A percentile compares a stretch with the other conserved stretches of the same genome.
Conservation (phyloP, 2,329 filamentous ascomycete genomes). For the Trichoderma afroharzianum region DNA sequence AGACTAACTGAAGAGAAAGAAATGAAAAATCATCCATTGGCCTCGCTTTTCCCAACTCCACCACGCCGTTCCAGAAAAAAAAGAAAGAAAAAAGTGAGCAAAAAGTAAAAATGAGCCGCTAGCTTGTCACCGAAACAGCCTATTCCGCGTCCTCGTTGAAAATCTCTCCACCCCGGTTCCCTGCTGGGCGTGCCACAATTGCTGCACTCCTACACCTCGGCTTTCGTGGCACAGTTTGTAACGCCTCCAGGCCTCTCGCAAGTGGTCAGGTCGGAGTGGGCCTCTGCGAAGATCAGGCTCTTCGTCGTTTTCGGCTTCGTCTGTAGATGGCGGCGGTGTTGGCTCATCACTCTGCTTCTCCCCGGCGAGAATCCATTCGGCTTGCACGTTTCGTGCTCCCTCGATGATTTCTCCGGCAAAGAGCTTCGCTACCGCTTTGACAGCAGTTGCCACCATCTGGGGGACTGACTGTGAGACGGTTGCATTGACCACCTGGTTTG, state of each 20-base stretch:
- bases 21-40: background rate
- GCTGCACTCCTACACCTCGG: conserved; percentile 57
- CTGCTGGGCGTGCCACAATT: conserved; percentile 60
- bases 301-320: conserved; percentile 31
- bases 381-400: conserved; percentile 64
- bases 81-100: background rate
- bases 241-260: conserved; percentile 68
- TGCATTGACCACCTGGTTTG: conserved; percentile 68
- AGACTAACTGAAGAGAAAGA: background rate
- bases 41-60: background rate
- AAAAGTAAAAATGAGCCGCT: background rate
- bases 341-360: conserved; percentile 56
- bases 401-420: conserved; percentile 76
- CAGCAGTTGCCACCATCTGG: conserved; percentile 68
- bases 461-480: conserved; percentile 77
- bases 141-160: conserved; percentile 48
- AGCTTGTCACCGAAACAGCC: conserved; percentile 46
- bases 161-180: conserved; percentile 59
- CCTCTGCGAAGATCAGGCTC: conserved; percentile 40
- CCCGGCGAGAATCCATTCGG: conserved; percentile 62
- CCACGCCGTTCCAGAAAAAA: background rate
- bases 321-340: conserved; percentile 37
- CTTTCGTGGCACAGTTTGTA: conserved; percentile 63
- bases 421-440: conserved; percentile 71
- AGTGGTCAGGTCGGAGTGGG: conserved; percentile 68